Evolutionary conservation across 2,329 filamentous ascomycete species (phyloP).

Genomic region (Alternaria brassicicola): DNA sequence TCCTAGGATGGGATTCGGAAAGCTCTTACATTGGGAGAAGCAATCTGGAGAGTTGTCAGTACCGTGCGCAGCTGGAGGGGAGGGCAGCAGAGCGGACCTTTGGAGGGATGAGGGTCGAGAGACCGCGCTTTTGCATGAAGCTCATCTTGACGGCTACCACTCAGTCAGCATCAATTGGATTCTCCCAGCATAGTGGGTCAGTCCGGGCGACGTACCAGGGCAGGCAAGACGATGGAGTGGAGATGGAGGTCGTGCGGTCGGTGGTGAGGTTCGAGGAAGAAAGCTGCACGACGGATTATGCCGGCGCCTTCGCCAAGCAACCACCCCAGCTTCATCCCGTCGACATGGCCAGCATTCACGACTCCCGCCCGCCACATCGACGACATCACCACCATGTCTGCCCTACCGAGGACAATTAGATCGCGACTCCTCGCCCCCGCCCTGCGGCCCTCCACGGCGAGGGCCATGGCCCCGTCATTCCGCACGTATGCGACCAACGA

Average conservation of each 20-base stretch:
- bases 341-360: constrained; percentile 26
- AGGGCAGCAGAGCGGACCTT: constrained; percentile 70
- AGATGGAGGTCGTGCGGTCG: constrained; percentile 40
- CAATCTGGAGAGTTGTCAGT: constrained; percentile 66
- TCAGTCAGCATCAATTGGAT: constrained; percentile 48
- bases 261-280: constrained; percentile 38
- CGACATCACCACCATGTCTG: constrained; percentile 46
- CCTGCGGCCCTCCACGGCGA: constrained; percentile 34
- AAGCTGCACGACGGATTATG: constrained; percentile 40
- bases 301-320: constrained; percentile 28
- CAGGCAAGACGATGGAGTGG: constrained; percentile 46
- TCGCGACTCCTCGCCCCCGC: constrained; percentile 48
- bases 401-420: constrained; percentile 50
- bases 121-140: constrained; percentile 85
- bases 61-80: constrained; percentile 14
- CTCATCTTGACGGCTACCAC: constrained; percentile 73
- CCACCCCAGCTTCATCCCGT: constrained; percentile 25
- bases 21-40: constrained; percentile 78
- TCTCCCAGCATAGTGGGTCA: constrained; percentile 12
- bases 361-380: constrained; percentile 17
- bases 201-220: constrained; percentile 38
- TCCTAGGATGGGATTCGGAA: constrained; percentile 12
- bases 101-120: constrained; percentile 98
- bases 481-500: constrained; percentile 44
- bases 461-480: constrained; percentile 32